These are phyloP conservation scores for Antarctomyces pellizariae DNA, from an alignment of 495 filamentous ascomycete species.

Conservation along the genomic window DNA sequence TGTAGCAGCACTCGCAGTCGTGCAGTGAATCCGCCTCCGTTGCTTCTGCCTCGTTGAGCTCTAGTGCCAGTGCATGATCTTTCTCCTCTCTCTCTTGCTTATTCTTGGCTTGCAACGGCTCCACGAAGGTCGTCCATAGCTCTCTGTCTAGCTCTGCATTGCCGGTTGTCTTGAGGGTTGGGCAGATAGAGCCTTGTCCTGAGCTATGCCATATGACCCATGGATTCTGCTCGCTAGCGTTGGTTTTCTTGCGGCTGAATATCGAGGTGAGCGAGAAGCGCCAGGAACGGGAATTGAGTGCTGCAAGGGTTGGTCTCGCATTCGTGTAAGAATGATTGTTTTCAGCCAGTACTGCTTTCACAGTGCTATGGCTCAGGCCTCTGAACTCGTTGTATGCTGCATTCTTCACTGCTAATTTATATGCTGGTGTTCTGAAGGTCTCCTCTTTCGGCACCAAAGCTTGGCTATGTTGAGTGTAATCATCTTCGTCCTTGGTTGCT, in stretches of 20 bases:
- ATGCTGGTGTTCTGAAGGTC: conserved; percentile 45
- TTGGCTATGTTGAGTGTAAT: conserved; percentile 3
- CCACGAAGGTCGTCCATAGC: conserved; percentile 40
- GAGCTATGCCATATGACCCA: conserved; percentile 39
- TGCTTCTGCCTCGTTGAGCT: conserved; percentile 55
- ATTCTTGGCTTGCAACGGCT: conserved; percentile 30
- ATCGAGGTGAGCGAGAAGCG: conserved; percentile 55
- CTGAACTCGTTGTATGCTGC: conserved; percentile 57
- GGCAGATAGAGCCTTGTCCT: conserved; percentile 22
- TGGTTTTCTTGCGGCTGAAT: conserved; percentile 41
- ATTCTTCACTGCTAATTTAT: conserved; percentile 44
- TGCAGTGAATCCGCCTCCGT: conserved; percentile 42
- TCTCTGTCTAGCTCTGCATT: conserved; percentile 63
- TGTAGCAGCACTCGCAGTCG: conserved; percentile 84
- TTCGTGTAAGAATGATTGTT: conserved; percentile 67
- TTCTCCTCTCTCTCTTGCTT: conserved; percentile 30
- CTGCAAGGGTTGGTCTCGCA: conserved; percentile 49
- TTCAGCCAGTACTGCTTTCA: conserved; percentile 78
- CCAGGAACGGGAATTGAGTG: conserved; percentile 67
- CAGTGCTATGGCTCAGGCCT: conserved; percentile 49
- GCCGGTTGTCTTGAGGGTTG: conserved; percentile 44
- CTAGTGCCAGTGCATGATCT: conserved; percentile 39
- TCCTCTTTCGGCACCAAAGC: conserved; percentile 37
- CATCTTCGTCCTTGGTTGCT: conserved; percentile 3
- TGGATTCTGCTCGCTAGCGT: conserved; percentile 35